Conservation (phyloP, 192 early-diverging fungal genomes). For the Backusella morwellensis region DNA sequence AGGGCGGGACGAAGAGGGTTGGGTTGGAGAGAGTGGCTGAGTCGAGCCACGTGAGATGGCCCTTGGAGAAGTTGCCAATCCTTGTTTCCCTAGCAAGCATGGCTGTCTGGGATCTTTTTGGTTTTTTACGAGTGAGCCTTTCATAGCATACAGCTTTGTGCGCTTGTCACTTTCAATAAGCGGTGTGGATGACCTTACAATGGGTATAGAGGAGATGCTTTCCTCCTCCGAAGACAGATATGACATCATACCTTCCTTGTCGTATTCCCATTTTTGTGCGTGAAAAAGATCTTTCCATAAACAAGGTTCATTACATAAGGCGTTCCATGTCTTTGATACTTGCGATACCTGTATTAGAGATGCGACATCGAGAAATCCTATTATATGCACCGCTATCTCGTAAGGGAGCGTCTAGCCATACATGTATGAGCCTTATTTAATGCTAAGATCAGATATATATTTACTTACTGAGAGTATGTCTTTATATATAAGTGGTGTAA, state of each 20-base stretch:
- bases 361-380: slow-evolving; percentile 44
- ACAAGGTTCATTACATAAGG: slow-evolving; percentile 47
- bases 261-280: slow-evolving; percentile 14
- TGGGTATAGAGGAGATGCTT: background rate
- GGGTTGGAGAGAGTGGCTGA: background rate
- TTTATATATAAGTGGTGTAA: slow-evolving; percentile 47
- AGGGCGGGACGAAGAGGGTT: background rate
- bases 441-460: no score
- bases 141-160: background rate
- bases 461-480: slow-evolving; percentile 50
- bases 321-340: slow-evolving; percentile 58
- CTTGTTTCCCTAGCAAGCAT: background rate
- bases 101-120: background rate
- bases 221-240: background rate
- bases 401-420: slow-evolving; percentile 38
- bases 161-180: background rate
- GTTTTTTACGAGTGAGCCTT: background rate
- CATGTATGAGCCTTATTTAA: background rate
- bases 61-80: background rate
- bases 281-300: slow-evolving; percentile 57
- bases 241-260: background rate
- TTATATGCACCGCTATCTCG: slow-evolving; percentile 52
- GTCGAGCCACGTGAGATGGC: background rate
- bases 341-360: slow-evolving; percentile 43
- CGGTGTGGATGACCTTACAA: background rate